These are phyloP conservation scores for Blastocystis sp. DNA, from an alignment of 352 stramenopile species.

Conservation along the genomic window DNA sequence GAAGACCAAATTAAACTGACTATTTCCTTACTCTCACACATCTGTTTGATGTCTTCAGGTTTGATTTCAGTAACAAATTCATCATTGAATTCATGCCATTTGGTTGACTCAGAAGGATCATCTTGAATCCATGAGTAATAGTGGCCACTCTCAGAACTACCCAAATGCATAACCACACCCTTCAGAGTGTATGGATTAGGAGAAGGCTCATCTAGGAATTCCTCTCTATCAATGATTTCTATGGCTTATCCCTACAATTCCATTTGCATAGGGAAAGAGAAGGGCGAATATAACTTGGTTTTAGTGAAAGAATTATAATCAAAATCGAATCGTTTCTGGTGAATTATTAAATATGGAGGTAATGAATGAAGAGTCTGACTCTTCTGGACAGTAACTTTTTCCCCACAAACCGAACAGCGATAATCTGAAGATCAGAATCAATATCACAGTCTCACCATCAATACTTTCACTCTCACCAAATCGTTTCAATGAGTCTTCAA, in stretches of 20 bases:
- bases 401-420: background rate
- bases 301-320: background rate
- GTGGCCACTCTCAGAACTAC: background rate
- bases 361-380: background rate
- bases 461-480: background rate
- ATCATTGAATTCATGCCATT: constrained; percentile 21
- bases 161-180: background rate
- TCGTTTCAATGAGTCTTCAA: background rate
- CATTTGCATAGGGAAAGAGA: background rate
- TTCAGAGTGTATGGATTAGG: background rate
- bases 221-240: no score
- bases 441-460: background rate
- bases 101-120: background rate
- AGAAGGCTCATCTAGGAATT: background rate
- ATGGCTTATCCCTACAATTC: background rate
- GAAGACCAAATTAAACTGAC: background rate
- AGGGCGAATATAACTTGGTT: background rate
- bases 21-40: background rate
- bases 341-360: background rate
- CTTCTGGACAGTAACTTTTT: background rate
- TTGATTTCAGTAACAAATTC: background rate
- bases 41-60: background rate
- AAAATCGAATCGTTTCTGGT: background rate
- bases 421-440: background rate
- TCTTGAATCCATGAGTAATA: background rate